Evolutionary conservation across 352 stramenopile species (phyloP).

Genomic region (Globisporangium yorkense): DNA sequence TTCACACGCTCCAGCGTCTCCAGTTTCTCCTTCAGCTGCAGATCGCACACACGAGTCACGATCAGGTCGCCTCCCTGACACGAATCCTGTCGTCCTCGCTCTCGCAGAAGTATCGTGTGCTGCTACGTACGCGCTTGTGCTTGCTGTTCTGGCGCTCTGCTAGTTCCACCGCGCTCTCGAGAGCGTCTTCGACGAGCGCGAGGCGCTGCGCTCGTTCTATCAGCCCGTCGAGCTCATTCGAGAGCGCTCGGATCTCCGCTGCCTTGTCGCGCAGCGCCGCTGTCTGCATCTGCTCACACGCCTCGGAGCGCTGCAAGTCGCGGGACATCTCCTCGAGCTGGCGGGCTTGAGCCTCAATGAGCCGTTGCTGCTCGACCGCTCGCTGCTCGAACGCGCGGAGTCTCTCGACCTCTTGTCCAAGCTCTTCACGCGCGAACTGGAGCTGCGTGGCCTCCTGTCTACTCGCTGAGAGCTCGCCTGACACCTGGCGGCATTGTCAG

Average conservation of each 20-base stretch:
- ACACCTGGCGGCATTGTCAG: background rate
- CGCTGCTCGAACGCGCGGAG: constrained; percentile 5
- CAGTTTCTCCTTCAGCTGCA: constrained; percentile 16
- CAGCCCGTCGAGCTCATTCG: constrained; percentile 15
- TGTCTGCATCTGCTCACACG: background rate
- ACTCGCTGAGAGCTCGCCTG: background rate
- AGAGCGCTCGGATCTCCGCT: background rate
- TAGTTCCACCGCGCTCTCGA: constrained; percentile 22
- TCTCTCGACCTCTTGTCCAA: background rate
- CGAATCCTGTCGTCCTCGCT: too few species aligned
- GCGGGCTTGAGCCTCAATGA: background rate
- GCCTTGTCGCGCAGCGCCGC: background rate
- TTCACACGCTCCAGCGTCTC: constrained; percentile 13
- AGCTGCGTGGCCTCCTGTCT: constrained; percentile 8
- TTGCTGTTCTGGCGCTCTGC: constrained; percentile 32
- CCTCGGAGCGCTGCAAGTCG: background rate
- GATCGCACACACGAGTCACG: background rate
- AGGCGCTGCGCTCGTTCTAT: constrained; percentile 11
- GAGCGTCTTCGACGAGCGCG: constrained; percentile 14
- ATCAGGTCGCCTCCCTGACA: too few species aligned
- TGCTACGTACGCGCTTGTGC: constrained; percentile 22
- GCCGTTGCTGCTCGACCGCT: background rate
- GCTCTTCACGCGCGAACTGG: background rate
- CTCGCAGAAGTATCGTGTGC: background rate
- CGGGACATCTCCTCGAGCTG: background rate